Evolutionary conservation across 202 grass and related monocot genomes (phyloP), one percentile per base, ranked within the genome.

Genomic region (Elaeis oleifera): DNA sequence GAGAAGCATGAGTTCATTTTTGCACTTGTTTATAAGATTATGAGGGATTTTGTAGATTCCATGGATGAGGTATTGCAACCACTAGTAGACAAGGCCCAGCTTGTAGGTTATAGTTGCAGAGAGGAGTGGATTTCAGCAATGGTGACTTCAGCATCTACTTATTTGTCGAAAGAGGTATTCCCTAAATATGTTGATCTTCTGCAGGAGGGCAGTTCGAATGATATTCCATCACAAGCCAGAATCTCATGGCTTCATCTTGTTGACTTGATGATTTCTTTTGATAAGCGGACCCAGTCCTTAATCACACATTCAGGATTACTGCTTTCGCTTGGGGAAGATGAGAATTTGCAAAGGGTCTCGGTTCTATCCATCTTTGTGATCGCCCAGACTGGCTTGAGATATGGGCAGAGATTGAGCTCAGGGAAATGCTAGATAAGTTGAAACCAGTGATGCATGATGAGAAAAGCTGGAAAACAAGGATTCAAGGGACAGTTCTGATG

Each of bases 191-290:
- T 87, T 54, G 72, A 94, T 74, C 58, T 31, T 31, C 28, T 97
- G 75, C 64, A 92, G 49, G 79, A 80, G 67, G 78, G 79, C 71
- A 75, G 4, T 31, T 80, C 53, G 50, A 70, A 26, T 4, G 53
- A 83, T 77, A 49, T 59, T 3, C 16, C 11, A 50, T 68, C 52
- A 74, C 70, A 80, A 32, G 82, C 80, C 61, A 86, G 73, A 65
- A 22, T 83, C 29, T 80, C 75, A 39, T 99, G 88, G 88, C 85
- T 99, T 70, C 84, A 83, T 56, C 81, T 99, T 77, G 63, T 94
- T 59, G 94, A 99, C 74, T 58, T 89, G 56, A 89, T 99, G 85
- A 82, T 99, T 74, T 89, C 82, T 82, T 99, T 99, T 71, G 94
- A 99, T 74, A 94, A 89, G 56, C 73, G 73, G 71, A 99, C 78